Percentiles rank a stretch among this genome's conserved stretches.
Evolutionary conservation across 257 asterid genomes (phyloP).

Genomic region (Voacanga thouarsii): DNA sequence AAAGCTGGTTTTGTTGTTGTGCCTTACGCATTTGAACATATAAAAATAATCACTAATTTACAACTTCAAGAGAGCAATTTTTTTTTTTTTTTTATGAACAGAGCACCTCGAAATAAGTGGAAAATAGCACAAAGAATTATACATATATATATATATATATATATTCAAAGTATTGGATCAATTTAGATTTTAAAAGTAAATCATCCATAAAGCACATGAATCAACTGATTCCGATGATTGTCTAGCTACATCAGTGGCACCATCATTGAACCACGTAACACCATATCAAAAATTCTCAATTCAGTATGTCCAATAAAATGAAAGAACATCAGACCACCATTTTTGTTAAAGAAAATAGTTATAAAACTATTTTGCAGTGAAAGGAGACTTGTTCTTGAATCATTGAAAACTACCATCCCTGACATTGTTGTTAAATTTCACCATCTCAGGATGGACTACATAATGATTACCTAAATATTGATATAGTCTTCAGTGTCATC

Average conservation of each 20-base stretch:
- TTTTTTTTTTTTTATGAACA: not conserved
- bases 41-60: not conserved
- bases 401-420: not conserved
- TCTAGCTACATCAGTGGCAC: conserved; percentile 60
- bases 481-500: conserved; percentile 96
- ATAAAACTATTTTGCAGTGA: not conserved
- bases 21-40: conserved; percentile 79
- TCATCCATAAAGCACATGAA: conserved; percentile 53
- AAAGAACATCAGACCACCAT: not conserved
- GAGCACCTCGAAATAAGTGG: not conserved
- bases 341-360: not conserved
- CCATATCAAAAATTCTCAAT: not conserved
- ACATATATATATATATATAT: no score
- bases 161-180: not conserved
- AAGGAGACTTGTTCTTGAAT: not conserved
- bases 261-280: conserved; percentile 12
- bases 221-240: conserved; percentile 91
- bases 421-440: not conserved
- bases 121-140: no score
- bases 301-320: not conserved
- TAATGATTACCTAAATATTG: conserved; percentile 69
- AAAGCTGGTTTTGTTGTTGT: not conserved
- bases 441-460: not conserved
- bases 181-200: not conserved
- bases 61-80: not conserved